These are phyloP conservation scores for Phialocephala sp. DNA, from an alignment of 2,329 filamentous ascomycete species.

Conservation along the genomic window DNA sequence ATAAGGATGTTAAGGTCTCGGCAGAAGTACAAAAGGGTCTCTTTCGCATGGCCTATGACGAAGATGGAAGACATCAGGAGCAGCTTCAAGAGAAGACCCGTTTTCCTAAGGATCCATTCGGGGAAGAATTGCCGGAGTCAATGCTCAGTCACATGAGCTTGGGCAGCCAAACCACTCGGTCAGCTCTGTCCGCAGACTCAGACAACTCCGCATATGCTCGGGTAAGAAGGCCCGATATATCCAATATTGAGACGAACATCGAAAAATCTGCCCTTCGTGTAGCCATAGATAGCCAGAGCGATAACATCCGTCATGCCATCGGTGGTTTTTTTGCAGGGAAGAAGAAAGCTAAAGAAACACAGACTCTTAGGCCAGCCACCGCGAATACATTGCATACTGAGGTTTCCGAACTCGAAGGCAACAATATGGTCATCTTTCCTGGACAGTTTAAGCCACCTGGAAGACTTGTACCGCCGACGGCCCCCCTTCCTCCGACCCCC, in stretches of 20 bases:
- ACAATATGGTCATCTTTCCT: too few relatives aligned
- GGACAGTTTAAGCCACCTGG: too few relatives aligned
- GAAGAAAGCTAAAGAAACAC: slow-evolving; percentile 26
- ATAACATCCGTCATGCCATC: not conserved
- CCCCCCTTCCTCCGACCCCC: slow-evolving; percentile 34
- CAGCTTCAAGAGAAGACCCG: too few relatives aligned
- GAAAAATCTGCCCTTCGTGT: slow-evolving; percentile 3
- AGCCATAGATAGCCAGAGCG: not conserved
- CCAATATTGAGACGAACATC: not conserved
- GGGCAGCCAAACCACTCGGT: too few relatives aligned
- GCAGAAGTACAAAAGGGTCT: too few relatives aligned
- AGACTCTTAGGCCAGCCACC: not conserved
- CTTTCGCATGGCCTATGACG: too few relatives aligned
- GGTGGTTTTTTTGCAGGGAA: slow-evolving; percentile 13
- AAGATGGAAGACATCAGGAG: too few relatives aligned
- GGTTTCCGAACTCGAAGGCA: not conserved
- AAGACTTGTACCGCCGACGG: too few relatives aligned
- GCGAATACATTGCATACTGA: not conserved
- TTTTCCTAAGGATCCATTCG: too few relatives aligned
- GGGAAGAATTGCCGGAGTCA: not conserved
- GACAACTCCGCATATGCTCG: slow-evolving; percentile 30
- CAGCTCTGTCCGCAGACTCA: not conserved
- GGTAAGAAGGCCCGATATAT: not conserved
- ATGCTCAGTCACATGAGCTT: too few relatives aligned
- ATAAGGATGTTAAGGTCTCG: too few relatives aligned